Evolutionary conservation across 192 early-diverging fungal genomes (phyloP).

Genomic region (Bifiguratus adelaidae): DNA sequence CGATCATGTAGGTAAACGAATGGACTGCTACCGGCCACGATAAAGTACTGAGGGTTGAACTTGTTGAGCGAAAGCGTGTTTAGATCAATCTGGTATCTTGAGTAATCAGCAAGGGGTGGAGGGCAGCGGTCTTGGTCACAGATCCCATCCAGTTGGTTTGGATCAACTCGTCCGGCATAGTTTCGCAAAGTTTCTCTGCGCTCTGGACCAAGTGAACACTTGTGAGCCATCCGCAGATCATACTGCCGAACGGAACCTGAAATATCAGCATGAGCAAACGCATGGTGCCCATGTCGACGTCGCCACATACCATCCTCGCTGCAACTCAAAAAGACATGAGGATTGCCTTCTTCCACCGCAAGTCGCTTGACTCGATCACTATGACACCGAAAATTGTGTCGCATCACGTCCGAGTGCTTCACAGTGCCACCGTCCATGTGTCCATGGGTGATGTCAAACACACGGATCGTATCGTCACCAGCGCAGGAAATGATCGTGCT

Average conservation of each 20-base stretch:
- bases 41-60: constrained; percentile 37
- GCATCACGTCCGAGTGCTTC: constrained; percentile 18
- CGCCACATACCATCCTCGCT: constrained; percentile 39
- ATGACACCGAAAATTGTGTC: constrained; percentile 37
- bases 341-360: constrained; percentile 25
- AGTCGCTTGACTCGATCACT: constrained; percentile 34
- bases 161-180: background rate
- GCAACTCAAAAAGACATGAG: constrained; percentile 43
- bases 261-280: background rate
- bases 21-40: constrained; percentile 35
- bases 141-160: background rate
- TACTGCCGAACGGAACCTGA: constrained; percentile 33
- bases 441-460: constrained; percentile 12
- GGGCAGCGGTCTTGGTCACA: constrained; percentile 12
- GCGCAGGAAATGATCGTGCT: constrained; percentile 48
- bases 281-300: background rate
- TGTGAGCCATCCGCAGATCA: constrained; percentile 39
- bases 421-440: constrained; percentile 2
- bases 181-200: too few relatives aligned
- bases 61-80: constrained; percentile 37
- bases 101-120: constrained; percentile 29
- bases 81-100: constrained; percentile 24
- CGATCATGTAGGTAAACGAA: constrained; percentile 31
- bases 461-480: constrained; percentile 32
- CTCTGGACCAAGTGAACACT: constrained; percentile 5